Evolutionary conservation across 2,329 filamentous ascomycete genomes (phyloP), one percentile per base, ranked within the genome.

Genomic region (Hypoxylon sp.): DNA sequence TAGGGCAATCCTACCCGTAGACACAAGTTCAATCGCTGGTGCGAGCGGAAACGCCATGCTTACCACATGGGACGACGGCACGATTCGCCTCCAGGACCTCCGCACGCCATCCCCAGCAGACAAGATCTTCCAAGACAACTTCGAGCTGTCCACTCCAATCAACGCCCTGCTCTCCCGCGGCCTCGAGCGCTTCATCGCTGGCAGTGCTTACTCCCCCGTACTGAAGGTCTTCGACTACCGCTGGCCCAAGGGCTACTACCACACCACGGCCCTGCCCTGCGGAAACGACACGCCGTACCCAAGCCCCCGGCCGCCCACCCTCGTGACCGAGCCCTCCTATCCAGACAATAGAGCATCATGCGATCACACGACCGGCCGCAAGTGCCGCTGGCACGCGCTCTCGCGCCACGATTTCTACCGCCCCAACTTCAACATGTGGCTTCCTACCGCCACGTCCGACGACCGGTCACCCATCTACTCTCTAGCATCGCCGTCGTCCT

Each of bases 151-250:
- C 64, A 80, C 83, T 31, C 76, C 81, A 13, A 80, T 82, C 29
- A 84, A 84, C 64, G 80, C 84, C 0, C 78, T 88, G 1, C 78
- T 87, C 2, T 80, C 84, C 0, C 85, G 84, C 59, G 86, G 85
- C 37, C 79, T 80, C 1, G 83, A 87, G 53, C 80, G 84, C 11
- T 88, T 88, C 64, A 74, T 88, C 3, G 81, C 81, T 0, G 86
- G 85, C 2, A 84, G 82, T 71, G 83, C 82, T 37, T 78, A 78
- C 14, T 78, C 79, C 3, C 77, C 82, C 0, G 78, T 80, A 9
- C 67, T 88, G 60, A 84, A 85, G 58, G 75, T 87, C 33, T 88
- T 88, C 65, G 86, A 88, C 78, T 86, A 86, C 60, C 85, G 86
- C 10, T 85, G 83, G 78, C 75, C 82, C 0, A 84, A 78, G 68